A percentile compares a stretch with the other conserved stretches of the same genome.
These are phyloP conservation scores for Cladobotryum mycophilum DNA, from an alignment of 2,329 filamentous ascomycete species.

Conservation along the genomic window DNA sequence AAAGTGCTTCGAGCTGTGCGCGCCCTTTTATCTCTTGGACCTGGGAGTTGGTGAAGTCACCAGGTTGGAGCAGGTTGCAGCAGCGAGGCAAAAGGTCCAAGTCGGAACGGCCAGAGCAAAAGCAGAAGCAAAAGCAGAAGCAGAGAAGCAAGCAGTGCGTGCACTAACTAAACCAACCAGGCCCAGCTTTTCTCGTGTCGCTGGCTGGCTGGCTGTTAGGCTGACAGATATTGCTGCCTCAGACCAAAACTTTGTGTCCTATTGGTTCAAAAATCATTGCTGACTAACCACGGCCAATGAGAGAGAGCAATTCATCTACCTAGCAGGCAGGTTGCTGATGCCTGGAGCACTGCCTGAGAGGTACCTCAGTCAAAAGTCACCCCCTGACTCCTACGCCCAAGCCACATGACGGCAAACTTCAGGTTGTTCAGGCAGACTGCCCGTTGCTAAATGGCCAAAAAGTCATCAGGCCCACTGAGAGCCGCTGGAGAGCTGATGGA, in stretches of 20 bases:
- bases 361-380: constrained; percentile 23
- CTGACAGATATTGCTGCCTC: constrained; percentile 27
- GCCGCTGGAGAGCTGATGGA: no score
- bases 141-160: no score
- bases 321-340: constrained; percentile 22
- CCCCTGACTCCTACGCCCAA: not conserved
- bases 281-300: constrained; percentile 28
- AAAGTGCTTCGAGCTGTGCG: not conserved
- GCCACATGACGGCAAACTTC: constrained; percentile 2
- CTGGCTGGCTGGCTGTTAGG: constrained; percentile 10
- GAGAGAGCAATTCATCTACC: constrained; percentile 13
- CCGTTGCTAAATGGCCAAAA: not conserved
- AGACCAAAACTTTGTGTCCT: constrained; percentile 25
- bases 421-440: not conserved
- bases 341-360: constrained; percentile 20
- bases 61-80: constrained; percentile 14
- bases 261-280: constrained; percentile 21
- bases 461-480: not conserved
- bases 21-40: constrained; percentile 25
- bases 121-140: no score
- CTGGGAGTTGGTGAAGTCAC: constrained; percentile 8
- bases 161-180: not conserved
- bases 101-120: no score
- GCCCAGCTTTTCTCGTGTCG: constrained; percentile 27
- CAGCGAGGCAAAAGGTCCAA: constrained; percentile 14